phyloP scores from a whole-genome alignment of 352 stramenopile genomes.

The Elongisporangium anandrum region DNA sequence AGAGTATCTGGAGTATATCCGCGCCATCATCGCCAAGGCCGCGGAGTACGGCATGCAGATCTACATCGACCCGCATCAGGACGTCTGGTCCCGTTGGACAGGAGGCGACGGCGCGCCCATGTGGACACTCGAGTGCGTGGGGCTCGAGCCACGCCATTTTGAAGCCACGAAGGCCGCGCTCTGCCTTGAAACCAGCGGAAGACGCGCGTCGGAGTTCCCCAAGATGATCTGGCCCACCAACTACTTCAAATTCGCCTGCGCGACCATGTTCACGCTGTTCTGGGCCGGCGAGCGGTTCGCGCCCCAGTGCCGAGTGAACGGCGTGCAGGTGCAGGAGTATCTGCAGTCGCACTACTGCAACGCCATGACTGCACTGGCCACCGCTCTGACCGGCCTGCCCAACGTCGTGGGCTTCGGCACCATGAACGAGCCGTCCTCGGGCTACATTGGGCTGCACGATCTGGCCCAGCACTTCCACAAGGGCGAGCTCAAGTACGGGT shows the following conservation, averaged over 20 bases:
- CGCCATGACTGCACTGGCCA: conserved; percentile 64
- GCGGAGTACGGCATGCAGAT: conserved; percentile 67
- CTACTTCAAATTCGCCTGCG: conserved; percentile 87
- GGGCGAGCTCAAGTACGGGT: conserved; percentile 63
- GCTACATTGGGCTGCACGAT: conserved; percentile 69
- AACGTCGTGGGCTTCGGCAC: conserved; percentile 90
- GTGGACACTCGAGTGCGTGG: conserved; percentile 84
- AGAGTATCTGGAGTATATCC: conserved; percentile 83
- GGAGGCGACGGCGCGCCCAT: conserved; percentile 86
- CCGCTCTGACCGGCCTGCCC: conserved; percentile 46
- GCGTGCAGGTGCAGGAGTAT: conserved; percentile 78
- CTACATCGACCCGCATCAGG: conserved; percentile 91
- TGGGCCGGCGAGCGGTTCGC: conserved; percentile 74
- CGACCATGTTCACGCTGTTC: conserved; percentile 92
- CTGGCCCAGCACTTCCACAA: conserved; percentile 47
- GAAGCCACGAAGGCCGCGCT: conserved; percentile 67
- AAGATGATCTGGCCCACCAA: conserved; percentile 93
- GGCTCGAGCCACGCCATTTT: conserved; percentile 75
- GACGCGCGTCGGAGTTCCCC: conserved; percentile 38
- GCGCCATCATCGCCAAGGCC: conserved; percentile 50
- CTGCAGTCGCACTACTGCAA: conserved; percentile 86
- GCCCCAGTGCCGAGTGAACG: conserved; percentile 63
- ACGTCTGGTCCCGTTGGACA: conserved; percentile 90
- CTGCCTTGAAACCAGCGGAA: conserved; percentile 58
- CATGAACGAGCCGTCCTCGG: conserved; percentile 89